A percentile compares a stretch with the other conserved stretches of the same genome.
Conservation (phyloP, 2,329 filamentous ascomycete species). For the Escovopsis sp. region DNA sequence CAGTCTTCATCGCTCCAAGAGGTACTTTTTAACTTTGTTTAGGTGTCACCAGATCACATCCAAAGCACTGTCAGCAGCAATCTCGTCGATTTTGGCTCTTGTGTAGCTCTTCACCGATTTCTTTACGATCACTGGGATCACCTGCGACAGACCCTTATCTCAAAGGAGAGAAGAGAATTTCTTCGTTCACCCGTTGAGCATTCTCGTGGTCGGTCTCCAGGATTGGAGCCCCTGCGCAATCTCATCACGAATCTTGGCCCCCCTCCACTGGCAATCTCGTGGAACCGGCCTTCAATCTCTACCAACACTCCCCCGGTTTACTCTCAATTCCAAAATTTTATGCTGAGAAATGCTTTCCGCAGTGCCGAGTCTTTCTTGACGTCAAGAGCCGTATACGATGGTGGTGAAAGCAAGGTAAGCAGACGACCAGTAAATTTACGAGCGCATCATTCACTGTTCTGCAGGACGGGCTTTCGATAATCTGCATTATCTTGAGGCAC, state of each 20-base stretch:
- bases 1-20: neutral
- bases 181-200: constrained; percentile 40
- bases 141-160: constrained; percentile 47
- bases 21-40: neutral
- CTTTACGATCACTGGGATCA: constrained; percentile 60
- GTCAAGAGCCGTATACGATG: constrained; percentile 53
- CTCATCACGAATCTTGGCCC: constrained; percentile 53
- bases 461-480: constrained; percentile 51
- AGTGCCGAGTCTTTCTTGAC: constrained; percentile 50
- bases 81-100: constrained; percentile 56
- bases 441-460: neutral
- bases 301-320: constrained; percentile 48
- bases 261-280: constrained; percentile 52
- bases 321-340: constrained; percentile 57
- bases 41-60: constrained; percentile 33
- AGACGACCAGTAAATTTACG: no score
- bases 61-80: constrained; percentile 29
- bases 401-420: constrained; percentile 50
- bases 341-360: constrained; percentile 53
- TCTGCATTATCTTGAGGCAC: constrained; percentile 53
- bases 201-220: constrained; percentile 35
- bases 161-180: constrained; percentile 42
- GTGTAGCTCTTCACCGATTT: constrained; percentile 52
- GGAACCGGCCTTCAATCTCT: constrained; percentile 53
- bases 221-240: constrained; percentile 44